Evolutionary conservation across 208 protist species (phyloP), one percentile per base, ranked within the genome.

Genomic region (Acanthamoeba sp.): DNA sequence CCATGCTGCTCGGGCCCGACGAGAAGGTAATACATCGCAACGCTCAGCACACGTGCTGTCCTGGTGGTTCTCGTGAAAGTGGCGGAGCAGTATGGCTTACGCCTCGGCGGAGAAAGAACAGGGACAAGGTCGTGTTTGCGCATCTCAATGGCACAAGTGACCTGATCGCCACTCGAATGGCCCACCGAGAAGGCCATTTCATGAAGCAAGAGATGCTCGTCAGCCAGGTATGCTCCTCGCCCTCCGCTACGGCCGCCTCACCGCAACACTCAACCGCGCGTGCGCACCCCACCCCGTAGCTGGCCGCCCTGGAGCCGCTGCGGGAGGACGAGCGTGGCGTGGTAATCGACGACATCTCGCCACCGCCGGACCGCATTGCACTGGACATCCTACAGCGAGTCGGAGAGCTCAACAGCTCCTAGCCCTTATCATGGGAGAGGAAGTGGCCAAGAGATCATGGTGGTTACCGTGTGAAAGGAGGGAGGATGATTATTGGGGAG

Each of bases 261-360:
- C n/a, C n/a, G 52, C 52, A 24, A 59, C 52, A 59, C 10, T 59
- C 20, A 59, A 59, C 52, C 52, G 14, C 14, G 52, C 52, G 52
- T 59, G 52, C 59, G 16, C 6, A 7, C n/a, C 59, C n/a, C n/a
- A 9, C n/a, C n/a, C 24, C 59, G 6, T 27, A 85, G 76, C 9
- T 85, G 42, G 36, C 36, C 36, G 29, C 76, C 32, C 76, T 85
- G n/a, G 76, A 85, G 45, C 76, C 76, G 40, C 76, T 85, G 16
- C 42, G 57, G 36, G 76, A 85, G 36, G 76, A 85, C 45, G 76
- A 85, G 76, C 76, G 45, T 34, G 76, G 76, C 0, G n/a, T 85
- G 10, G 76, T 85, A n/a, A 57, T 85, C 14, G 36, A 55, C 0
- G 76, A 85, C 29, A 0, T 85, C 76, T 36, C 40, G 3, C 38